Evolutionary conservation across 805 yeast genomes (phyloP).

Genomic region (Monosporozyma solicola): DNA sequence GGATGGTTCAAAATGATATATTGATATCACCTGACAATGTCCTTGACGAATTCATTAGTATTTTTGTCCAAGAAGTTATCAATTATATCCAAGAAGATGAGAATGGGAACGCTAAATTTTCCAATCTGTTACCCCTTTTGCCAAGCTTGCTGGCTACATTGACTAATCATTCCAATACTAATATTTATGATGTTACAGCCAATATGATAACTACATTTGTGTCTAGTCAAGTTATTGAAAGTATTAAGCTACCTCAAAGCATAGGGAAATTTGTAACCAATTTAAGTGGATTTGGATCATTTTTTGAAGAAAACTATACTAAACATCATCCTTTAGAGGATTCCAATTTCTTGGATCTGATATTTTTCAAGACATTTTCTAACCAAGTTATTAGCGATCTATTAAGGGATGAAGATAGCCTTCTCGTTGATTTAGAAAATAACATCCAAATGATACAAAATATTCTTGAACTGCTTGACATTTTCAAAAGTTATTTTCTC

Average conservation of each 20-base stretch:
- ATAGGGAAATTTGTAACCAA: background rate
- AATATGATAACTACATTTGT: background rate
- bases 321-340: background rate
- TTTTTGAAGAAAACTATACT: background rate
- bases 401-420: background rate
- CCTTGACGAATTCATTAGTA: conserved; percentile 21
- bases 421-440: background rate
- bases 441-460: background rate
- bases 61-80: conserved; percentile 12
- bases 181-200: background rate
- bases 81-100: conserved; percentile 3
- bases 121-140: conserved; percentile 14
- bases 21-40: conserved; percentile 31
- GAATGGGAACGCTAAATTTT: conserved; percentile 22
- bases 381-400: background rate
- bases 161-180: conserved; percentile 21
- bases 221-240: background rate
- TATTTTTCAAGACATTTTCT: background rate
- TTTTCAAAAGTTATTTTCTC: background rate
- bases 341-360: background rate
- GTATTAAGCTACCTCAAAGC: background rate
- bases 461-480: background rate
- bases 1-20: conserved; percentile 30
- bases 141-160: conserved; percentile 26
- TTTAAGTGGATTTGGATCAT: background rate